A percentile compares a stretch with the other conserved stretches of the same genome.
These are phyloP conservation scores for Camellia japonica DNA, from an alignment of 148 eudicot genomes.

Conservation along the genomic window DNA sequence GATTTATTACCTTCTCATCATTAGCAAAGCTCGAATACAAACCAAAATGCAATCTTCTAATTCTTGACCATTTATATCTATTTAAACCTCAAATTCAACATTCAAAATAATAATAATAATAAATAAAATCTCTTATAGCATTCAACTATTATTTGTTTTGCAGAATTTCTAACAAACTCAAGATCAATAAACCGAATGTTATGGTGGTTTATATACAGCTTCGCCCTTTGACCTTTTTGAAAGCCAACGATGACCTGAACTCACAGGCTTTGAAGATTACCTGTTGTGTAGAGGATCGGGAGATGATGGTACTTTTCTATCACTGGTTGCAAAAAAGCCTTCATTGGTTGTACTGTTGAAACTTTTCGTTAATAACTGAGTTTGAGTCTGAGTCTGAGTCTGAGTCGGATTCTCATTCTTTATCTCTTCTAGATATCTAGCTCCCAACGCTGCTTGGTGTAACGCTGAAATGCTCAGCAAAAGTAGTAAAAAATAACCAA, in stretches of 20 bases:
- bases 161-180: no score
- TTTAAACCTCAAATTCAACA: no score
- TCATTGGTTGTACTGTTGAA: neutral
- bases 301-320: constrained; percentile 49
- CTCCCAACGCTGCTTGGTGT: constrained; percentile 19
- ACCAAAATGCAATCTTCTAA: no score
- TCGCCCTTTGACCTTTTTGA: neutral
- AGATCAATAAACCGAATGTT: no score
- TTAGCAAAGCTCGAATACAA: no score
- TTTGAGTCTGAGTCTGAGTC: no score
- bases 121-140: no score
- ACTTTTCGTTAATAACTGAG: neutral
- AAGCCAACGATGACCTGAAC: neutral
- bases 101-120: no score
- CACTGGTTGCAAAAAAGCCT: constrained; percentile 36
- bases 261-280: constrained; percentile 9
- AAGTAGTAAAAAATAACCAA: constrained; percentile 12
- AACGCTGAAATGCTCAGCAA: constrained; percentile 27
- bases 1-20: no score
- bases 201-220: neutral
- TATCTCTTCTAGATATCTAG: constrained; percentile 8
- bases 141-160: no score
- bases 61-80: no score
- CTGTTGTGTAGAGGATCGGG: constrained; percentile 63
- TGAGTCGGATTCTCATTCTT: neutral